Evolutionary conservation across 2,329 filamentous ascomycete genomes (phyloP).

Genomic region (Colletotrichum sp.): DNA sequence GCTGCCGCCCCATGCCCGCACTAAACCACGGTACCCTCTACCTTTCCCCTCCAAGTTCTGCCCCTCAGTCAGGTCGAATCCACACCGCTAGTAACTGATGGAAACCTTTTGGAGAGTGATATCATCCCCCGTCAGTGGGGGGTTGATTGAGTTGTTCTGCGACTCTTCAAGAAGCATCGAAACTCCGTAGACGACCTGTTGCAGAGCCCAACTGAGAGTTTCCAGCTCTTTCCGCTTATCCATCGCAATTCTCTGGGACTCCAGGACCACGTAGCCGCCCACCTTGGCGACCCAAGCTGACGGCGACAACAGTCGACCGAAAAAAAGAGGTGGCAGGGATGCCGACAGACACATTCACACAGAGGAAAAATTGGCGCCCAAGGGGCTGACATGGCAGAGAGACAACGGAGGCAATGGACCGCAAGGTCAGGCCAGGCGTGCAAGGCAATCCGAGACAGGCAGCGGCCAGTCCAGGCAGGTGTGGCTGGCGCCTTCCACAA

Average conservation of each 20-base stretch:
- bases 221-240: neutral
- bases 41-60: neutral
- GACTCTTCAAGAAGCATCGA: slow-evolving; percentile 13
- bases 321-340: neutral
- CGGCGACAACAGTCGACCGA: neutral
- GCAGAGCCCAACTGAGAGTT: neutral
- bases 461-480: neutral
- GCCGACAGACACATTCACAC: neutral
- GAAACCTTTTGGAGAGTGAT: slow-evolving; percentile 4
- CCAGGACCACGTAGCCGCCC: neutral
- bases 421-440: neutral
- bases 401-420: neutral
- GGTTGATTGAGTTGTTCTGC: neutral
- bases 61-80: neutral
- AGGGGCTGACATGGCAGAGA: neutral
- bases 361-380: neutral
- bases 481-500: neutral
- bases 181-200: neutral
- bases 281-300: neutral
- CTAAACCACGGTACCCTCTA: slow-evolving; percentile 5
- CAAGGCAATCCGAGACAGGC: neutral
- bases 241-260: neutral
- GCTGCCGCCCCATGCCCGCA: neutral
- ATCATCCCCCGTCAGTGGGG: slow-evolving; percentile 5
- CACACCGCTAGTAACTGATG: slow-evolving; percentile 11